Evolutionary conservation across 345 rosid species (phyloP).

Genomic region (Raphanus sativus): DNA sequence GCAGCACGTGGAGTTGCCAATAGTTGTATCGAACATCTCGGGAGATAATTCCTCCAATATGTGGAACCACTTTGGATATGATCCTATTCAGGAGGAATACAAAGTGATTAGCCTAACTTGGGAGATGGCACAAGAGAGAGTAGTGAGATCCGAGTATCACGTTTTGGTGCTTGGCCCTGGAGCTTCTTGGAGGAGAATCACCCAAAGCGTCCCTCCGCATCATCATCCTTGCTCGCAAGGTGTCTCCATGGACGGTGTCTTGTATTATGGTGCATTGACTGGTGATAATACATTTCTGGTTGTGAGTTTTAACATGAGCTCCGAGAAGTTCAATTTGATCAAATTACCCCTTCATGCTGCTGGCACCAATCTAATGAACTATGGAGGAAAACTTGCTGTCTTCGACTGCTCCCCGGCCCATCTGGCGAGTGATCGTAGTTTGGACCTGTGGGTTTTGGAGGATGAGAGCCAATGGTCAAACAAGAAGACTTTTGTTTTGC

Average conservation of each 20-base stretch:
- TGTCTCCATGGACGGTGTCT: background rate
- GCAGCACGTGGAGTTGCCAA: background rate
- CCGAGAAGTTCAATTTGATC: background rate
- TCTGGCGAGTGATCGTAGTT: background rate
- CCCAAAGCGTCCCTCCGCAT: background rate
- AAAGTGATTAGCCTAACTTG: conserved; percentile 6
- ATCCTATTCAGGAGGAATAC: conserved; percentile 12
- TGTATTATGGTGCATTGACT: background rate
- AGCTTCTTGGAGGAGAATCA: conserved; percentile 18
- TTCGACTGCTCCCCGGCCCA: background rate
- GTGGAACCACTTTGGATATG: background rate
- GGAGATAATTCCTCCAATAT: background rate
- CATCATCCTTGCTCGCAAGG: background rate
- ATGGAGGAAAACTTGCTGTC: conserved; percentile 2
- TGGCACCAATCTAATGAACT: background rate
- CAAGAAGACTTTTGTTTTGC: conserved; percentile 9
- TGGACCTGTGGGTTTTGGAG: conserved; percentile 2
- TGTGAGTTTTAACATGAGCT: conserved; percentile 10
- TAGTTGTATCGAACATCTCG: background rate
- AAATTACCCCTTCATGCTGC: background rate
- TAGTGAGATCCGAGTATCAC: background rate
- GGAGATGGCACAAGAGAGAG: background rate
- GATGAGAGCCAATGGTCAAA: conserved; percentile 18
- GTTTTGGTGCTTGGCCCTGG: conserved; percentile 17
- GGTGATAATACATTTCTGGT: background rate